A percentile compares a stretch with the other conserved stretches of the same genome.
Evolutionary conservation across 2,329 filamentous ascomycete genomes (phyloP).

Genomic region (Chrysoporthe cubensis): DNA sequence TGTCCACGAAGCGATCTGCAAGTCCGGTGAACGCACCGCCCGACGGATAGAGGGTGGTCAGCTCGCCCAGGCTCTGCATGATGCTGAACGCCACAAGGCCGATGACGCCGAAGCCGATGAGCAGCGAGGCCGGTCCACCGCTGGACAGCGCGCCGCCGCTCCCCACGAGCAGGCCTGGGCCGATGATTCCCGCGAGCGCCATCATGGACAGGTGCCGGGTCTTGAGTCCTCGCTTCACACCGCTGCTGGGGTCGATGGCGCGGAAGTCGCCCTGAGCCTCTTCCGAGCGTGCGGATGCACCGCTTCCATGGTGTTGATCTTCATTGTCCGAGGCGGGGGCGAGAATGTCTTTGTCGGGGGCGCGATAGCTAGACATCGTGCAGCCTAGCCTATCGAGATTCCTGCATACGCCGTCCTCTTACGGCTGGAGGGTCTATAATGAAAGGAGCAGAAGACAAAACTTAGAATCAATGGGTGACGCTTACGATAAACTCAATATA

Average conservation of each 20-base stretch:
- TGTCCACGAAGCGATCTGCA: constrained; percentile 72
- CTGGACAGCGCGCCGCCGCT: constrained; percentile 69
- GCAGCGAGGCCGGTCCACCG: constrained; percentile 71
- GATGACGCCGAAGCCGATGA: constrained; percentile 75
- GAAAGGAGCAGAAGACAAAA: background rate
- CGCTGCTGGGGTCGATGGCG: constrained; percentile 61
- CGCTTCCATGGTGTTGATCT: constrained; percentile 6
- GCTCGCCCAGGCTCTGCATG: constrained; percentile 76
- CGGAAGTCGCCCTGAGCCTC: constrained; percentile 47
- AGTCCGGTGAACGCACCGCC: constrained; percentile 74
- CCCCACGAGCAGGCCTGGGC: constrained; percentile 73
- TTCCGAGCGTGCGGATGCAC: constrained; percentile 34
- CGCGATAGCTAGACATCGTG: constrained; percentile 19
- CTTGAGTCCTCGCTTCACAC: constrained; percentile 71
- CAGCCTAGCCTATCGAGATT: background rate
- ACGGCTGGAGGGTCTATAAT: background rate
- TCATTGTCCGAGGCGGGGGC: constrained; percentile 8
- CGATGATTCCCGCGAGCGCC: constrained; percentile 65
- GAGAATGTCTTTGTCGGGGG: constrained; percentile 16
- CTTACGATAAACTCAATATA: no score
- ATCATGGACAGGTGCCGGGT: constrained; percentile 70
- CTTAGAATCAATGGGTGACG: background rate
- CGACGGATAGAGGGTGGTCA: constrained; percentile 74
- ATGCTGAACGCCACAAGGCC: constrained; percentile 69
- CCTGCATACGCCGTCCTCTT: background rate